Base-by-base conservation (phyloP, 768 basidiomycete genomes). In the Boletus edulis region DNA sequence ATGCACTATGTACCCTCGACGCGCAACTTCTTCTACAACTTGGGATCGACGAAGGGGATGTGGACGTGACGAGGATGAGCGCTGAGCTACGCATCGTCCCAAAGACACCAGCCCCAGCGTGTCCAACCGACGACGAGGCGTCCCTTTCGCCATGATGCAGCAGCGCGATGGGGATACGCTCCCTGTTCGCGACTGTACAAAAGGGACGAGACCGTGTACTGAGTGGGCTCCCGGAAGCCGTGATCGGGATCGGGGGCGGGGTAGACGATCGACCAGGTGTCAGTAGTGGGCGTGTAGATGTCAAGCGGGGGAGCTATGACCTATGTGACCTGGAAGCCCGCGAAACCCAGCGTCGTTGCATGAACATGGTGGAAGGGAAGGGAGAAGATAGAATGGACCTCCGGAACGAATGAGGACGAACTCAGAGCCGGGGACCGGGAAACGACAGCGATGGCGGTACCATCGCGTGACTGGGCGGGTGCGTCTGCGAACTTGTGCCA, bases 401-500 rank as follows among this genome's bases (percentile, higher is more conserved):
- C 73, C 77, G 55, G 73, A 78, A 6, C 77, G 71, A 34, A 78
- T 49, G 31, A 77, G 65, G 9, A 72, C 64, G 17, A 61, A 52
- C 10, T 58, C 58, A 5, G 56, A 24, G 5, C 41, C 18, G 12
- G 62, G 18, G 57, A 24, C 22, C 63, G 52, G 14, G 65, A 56
- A 24, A 72, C 54, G 10, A 66, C 64, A 8, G 68, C 63, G 48
- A 78, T 67, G n/a, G 67, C 68, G 0, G 77, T 77, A 3, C 78
- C 78, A 7, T 75, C 74, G n/a, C 76, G 70, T 1, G 68, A 67
- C 2, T 72, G 73, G 5, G 59, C 73, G 1, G 78, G 78, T 0
- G 73, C 76, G 17, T 67, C 54, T n/a, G 73, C 58, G 9, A 75
- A 66, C 27, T 49, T 37, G 27, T 64, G 22, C 75, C 77, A 78